Evolutionary conservation across 2,329 filamentous ascomycete species (phyloP).

Genomic region (Coleophoma eucalyptorum): DNA sequence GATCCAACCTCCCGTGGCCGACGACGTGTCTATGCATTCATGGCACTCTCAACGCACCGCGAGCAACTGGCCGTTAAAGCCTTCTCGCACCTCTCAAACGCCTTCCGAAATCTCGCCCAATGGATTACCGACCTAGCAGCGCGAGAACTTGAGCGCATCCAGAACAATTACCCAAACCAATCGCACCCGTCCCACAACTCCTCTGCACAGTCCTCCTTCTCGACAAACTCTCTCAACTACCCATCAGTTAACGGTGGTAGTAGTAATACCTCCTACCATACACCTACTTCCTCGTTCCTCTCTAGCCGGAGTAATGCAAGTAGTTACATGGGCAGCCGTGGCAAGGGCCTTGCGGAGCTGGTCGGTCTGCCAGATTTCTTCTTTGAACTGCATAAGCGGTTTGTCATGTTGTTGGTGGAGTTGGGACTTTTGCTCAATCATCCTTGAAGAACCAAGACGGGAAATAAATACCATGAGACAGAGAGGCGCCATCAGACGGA

Average conservation of each 20-base stretch:
- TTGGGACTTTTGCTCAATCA: not conserved
- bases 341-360: slow-evolving; percentile 55
- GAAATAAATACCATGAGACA: no score
- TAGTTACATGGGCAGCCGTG: slow-evolving; percentile 14
- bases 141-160: slow-evolving; percentile 49
- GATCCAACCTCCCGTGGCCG: slow-evolving; percentile 65
- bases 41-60: slow-evolving; percentile 62
- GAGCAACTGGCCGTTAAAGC: slow-evolving; percentile 64
- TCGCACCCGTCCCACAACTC: not conserved
- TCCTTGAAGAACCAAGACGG: not conserved
- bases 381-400: slow-evolving; percentile 60
- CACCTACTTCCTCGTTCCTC: slow-evolving; percentile 21
- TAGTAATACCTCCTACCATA: slow-evolving; percentile 6
- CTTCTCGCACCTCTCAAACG: slow-evolving; percentile 57
- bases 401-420: slow-evolving; percentile 60
- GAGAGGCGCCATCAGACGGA: no score
- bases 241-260: not conserved
- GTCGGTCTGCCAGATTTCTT: slow-evolving; percentile 66
- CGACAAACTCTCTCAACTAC: not conserved
- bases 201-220: not conserved
- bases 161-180: slow-evolving; percentile 5
- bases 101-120: slow-evolving; percentile 59
- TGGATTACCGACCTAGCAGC: slow-evolving; percentile 66
- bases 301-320: slow-evolving; percentile 15
- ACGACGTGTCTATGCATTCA: slow-evolving; percentile 65